A percentile compares a stretch with the other conserved stretches of the same genome.
Conservation (phyloP, 2,329 filamentous ascomycete genomes). For the Pestalotiopsis sp. region DNA sequence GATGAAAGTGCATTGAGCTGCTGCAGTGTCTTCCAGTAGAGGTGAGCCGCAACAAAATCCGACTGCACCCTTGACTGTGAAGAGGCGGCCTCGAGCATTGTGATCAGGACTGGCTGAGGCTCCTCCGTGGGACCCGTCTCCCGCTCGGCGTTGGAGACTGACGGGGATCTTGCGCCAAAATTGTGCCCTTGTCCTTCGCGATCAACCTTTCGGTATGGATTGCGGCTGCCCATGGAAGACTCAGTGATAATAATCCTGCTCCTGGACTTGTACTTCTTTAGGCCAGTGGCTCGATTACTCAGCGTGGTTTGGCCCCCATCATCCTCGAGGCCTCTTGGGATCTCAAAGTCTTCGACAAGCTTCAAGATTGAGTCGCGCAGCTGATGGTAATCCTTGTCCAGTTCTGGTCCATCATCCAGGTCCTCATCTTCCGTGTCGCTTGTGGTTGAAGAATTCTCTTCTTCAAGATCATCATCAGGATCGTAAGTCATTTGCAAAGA, state of each 20-base stretch:
- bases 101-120: slow-evolving; percentile 57
- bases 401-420: slow-evolving; percentile 60
- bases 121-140: slow-evolving; percentile 43
- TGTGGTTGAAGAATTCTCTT: slow-evolving; percentile 63
- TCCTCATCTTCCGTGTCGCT: slow-evolving; percentile 67
- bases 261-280: slow-evolving; percentile 63
- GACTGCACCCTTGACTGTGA: slow-evolving; percentile 76
- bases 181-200: slow-evolving; percentile 25
- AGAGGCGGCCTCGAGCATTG: slow-evolving; percentile 77
- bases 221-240: slow-evolving; percentile 57
- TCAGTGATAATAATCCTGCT: slow-evolving; percentile 59
- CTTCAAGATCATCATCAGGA: slow-evolving; percentile 65
- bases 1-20: slow-evolving; percentile 68
- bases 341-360: slow-evolving; percentile 81
- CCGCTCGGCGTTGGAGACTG: slow-evolving; percentile 28
- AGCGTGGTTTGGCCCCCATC: slow-evolving; percentile 65
- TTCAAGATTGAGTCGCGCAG: slow-evolving; percentile 80
- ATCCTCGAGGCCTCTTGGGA: slow-evolving; percentile 67
- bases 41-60: slow-evolving; percentile 81
- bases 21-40: slow-evolving; percentile 82
- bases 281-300: slow-evolving; percentile 69
- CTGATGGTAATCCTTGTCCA: slow-evolving; percentile 80
- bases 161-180: slow-evolving; percentile 29
- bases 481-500: slow-evolving; percentile 75
- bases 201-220: slow-evolving; percentile 53